Base-by-base conservation (phyloP, 2,329 filamentous ascomycete species). In the Colletotrichum lini region DNA sequence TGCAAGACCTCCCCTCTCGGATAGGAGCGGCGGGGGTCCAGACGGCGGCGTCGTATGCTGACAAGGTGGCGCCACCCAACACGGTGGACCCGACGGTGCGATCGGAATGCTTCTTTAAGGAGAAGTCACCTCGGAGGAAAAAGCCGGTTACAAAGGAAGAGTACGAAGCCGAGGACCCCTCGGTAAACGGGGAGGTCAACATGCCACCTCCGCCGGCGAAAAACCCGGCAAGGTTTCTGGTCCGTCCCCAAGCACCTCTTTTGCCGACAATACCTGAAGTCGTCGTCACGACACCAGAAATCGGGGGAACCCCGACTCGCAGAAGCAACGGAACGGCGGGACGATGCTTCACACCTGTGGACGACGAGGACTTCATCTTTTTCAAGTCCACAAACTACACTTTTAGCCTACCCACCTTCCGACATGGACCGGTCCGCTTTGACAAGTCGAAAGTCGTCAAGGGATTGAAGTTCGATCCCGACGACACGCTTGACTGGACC, bases 401-500 rank as follows among this genome's bases (percentile, higher is more conserved):
- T 0, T 67, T 86, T 35, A 87, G 83, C 0, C 83, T 82, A 21
- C 87, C 88, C 0, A 76, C 77, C 2, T 88, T 89, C 75, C 82
- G 82, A 9, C 89, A 91, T 73, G 89, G 89, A 0, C 84, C 84
- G 3, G 89, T 91, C 72, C 83, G 87, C 3, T 78, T 91, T 59
- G 76, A 83, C 62, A 86, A 85, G 74, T 78, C 82, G 3, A 84
- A 88, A 60, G 75, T 84, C 9, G 74, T 78, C 26, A 80, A 76
- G 12, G 79, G 81, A 30, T 74, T 79, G 67, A 82, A 80, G 69
- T 79, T 83, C 9, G 79, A 78, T 23, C 81, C 82, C 40, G 88
- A 89, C 61, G 87, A 87, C 58, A 85, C 82, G 10, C 78, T 91
- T 4, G 89, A 92, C 81, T 91, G 89, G 89, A 89, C 87, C 7